A percentile compares a stretch with the other conserved stretches of the same genome.
phyloP scores from a whole-genome alignment of 2,329 filamentous ascomycete genomes.

The Diaporthe ampelina region DNA sequence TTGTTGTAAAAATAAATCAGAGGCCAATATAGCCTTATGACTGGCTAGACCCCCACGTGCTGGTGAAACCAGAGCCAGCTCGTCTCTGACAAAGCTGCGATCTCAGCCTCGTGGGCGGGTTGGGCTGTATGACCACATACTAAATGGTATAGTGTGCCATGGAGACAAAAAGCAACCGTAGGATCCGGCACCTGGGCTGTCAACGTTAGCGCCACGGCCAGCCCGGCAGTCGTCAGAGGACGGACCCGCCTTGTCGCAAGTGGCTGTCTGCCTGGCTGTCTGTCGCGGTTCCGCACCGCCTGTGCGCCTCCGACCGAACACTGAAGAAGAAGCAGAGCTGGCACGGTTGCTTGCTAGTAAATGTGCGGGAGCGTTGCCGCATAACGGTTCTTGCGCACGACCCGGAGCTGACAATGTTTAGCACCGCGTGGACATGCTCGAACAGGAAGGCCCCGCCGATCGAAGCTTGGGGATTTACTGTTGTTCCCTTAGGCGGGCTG shows the following conservation, averaged over 20 bases:
- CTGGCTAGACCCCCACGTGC: background rate
- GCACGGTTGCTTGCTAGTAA: background rate
- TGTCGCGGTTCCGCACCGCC: background rate
- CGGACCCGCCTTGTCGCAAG: background rate
- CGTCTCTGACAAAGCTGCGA: conserved; percentile 24
- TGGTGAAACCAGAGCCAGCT: conserved; percentile 1
- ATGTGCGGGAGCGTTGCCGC: background rate
- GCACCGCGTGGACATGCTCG: conserved; percentile 29
- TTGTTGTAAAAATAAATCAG: background rate
- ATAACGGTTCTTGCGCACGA: background rate
- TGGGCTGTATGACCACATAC: background rate
- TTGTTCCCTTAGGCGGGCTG: background rate
- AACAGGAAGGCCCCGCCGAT: conserved; percentile 14
- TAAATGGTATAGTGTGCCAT: background rate
- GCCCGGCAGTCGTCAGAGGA: conserved; percentile 5
- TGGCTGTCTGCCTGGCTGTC: background rate
- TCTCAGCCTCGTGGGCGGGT: conserved; percentile 15
- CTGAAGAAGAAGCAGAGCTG: background rate
- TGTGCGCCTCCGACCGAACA: background rate
- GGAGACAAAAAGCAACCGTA: conserved; percentile 17
- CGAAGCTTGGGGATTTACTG: background rate
- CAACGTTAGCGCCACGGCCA: conserved; percentile 1
- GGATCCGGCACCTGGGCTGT: conserved; percentile 10
- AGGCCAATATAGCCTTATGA: background rate
- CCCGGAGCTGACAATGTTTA: background rate